These are phyloP conservation scores for Osmozyma mogii DNA, from an alignment of 805 yeast genomes.

Conservation along the genomic window DNA sequence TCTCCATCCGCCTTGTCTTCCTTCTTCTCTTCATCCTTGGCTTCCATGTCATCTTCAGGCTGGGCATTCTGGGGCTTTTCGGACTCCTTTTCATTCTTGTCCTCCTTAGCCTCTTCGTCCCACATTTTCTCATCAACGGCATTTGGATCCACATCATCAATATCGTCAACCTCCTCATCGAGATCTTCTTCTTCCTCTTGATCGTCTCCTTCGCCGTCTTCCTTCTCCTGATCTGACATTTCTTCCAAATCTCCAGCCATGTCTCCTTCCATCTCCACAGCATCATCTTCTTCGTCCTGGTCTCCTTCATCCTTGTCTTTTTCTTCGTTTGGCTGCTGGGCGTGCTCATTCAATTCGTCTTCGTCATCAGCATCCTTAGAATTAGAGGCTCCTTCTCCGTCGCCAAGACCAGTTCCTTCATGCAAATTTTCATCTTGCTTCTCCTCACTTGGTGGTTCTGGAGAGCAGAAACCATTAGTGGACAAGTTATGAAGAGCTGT, in stretches of 20 bases:
- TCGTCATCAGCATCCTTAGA: slow-evolving; percentile 86
- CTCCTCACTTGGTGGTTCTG: slow-evolving; percentile 66
- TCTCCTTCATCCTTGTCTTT: slow-evolving; percentile 52
- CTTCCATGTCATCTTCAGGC: slow-evolving; percentile 41
- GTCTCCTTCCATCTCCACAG: slow-evolving; percentile 92
- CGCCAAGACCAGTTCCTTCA: slow-evolving; percentile 90
- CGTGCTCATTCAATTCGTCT: slow-evolving; percentile 77
- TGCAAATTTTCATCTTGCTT: slow-evolving; percentile 54
- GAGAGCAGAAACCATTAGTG: slow-evolving; percentile 85
- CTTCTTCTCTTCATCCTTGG: slow-evolving; percentile 43
- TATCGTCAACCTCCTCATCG: slow-evolving; percentile 84
- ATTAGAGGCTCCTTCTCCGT: slow-evolving; percentile 80
- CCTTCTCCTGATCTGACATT: slow-evolving; percentile 55
- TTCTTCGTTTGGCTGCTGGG: slow-evolving; percentile 68
- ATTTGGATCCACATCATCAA: slow-evolving; percentile 87
- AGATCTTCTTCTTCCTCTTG: slow-evolving; percentile 48
- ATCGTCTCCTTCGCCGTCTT: slow-evolving; percentile 36
- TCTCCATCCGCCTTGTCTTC: slow-evolving; percentile 41
- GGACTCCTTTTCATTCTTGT: slow-evolving; percentile 73
- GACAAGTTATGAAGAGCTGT: slow-evolving; percentile 53
- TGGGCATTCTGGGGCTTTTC: no score
- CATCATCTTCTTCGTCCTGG: slow-evolving; percentile 70
- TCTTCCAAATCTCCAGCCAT: slow-evolving; percentile 93
- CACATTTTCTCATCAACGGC: slow-evolving; percentile 97
- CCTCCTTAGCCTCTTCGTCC: slow-evolving; percentile 83